phyloP scores from a whole-genome alignment of 2,329 filamentous ascomycete genomes.

The Blastomyces parvus region DNA sequence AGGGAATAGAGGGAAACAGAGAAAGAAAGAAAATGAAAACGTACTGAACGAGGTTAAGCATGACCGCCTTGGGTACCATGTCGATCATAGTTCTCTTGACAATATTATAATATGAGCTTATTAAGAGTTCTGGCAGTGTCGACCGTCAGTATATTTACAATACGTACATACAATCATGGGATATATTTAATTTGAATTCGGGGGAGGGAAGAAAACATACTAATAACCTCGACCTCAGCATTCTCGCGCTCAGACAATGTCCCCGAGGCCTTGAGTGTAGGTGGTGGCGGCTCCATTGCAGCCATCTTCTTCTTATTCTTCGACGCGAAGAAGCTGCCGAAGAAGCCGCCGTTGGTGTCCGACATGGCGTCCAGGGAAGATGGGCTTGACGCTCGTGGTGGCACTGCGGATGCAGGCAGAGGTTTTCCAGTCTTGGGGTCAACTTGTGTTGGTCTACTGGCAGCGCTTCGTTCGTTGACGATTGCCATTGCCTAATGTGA shows the following conservation, averaged over 20 bases:
- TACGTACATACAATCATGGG: neutral
- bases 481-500: slow-evolving; percentile 74
- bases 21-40: slow-evolving; percentile 31
- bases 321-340: slow-evolving; percentile 94
- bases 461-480: slow-evolving; percentile 82
- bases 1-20: neutral
- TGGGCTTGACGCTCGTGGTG: slow-evolving; percentile 66
- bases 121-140: slow-evolving; percentile 59
- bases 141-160: neutral
- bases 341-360: slow-evolving; percentile 67
- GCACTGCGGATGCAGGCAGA: slow-evolving; percentile 55
- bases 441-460: slow-evolving; percentile 78
- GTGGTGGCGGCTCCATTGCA: slow-evolving; percentile 94
- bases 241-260: slow-evolving; percentile 88
- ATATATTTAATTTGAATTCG: neutral
- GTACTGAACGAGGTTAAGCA: slow-evolving; percentile 92
- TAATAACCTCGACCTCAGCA: slow-evolving; percentile 97
- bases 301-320: slow-evolving; percentile 99
- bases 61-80: slow-evolving; percentile 99
- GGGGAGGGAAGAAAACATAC: slow-evolving; percentile 46
- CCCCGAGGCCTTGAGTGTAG: slow-evolving; percentile 86
- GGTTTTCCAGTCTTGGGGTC: slow-evolving; percentile 99
- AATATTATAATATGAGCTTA: slow-evolving; percentile 96
- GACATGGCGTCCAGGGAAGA: slow-evolving; percentile 54
- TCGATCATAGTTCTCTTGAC: slow-evolving; percentile 98